These are phyloP conservation scores for Exophiala xenobiotica DNA, from an alignment of 2,329 filamentous ascomycete species.

Conservation along the genomic window DNA sequence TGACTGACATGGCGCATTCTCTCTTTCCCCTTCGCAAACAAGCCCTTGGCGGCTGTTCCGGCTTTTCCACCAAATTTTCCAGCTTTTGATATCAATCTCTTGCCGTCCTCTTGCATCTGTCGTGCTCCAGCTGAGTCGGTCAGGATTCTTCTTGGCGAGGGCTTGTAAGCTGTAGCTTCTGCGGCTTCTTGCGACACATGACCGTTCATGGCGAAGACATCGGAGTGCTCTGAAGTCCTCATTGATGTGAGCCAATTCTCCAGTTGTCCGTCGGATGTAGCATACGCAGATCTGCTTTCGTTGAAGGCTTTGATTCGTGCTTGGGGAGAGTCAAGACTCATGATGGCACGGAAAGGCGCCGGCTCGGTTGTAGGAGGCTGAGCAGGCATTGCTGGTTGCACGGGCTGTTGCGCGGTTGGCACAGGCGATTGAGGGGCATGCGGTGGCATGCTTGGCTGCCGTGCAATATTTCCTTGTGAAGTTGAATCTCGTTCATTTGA, in stretches of 20 bases:
- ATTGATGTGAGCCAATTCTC: slow-evolving; percentile 52
- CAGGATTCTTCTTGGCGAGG: slow-evolving; percentile 19
- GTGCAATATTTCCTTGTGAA: not conserved
- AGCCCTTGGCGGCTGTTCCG: slow-evolving; percentile 80
- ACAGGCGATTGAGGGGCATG: not conserved
- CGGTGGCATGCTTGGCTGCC: not conserved
- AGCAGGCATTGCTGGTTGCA: not conserved
- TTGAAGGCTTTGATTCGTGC: slow-evolving; percentile 75
- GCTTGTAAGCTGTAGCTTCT: slow-evolving; percentile 13
- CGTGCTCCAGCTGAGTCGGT: slow-evolving; percentile 34
- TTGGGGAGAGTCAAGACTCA: slow-evolving; percentile 62
- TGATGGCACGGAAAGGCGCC: slow-evolving; percentile 70
- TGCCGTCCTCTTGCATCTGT: slow-evolving; percentile 77
- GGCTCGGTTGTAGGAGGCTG: not conserved
- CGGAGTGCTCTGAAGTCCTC: slow-evolving; percentile 54
- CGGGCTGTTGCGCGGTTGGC: not conserved
- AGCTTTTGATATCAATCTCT: slow-evolving; percentile 82
- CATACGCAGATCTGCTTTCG: slow-evolving; percentile 69
- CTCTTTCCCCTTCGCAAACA: slow-evolving; percentile 87
- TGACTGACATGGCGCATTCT: slow-evolving; percentile 66
- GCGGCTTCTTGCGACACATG: slow-evolving; percentile 17
- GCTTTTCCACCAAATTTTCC: slow-evolving; percentile 68
- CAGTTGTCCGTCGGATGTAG: slow-evolving; percentile 72
- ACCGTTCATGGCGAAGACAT: slow-evolving; percentile 41
- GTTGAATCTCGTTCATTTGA: not conserved